Conservation (phyloP, 2,329 filamentous ascomycete species). For the Pleomassaria siparia region DNA sequence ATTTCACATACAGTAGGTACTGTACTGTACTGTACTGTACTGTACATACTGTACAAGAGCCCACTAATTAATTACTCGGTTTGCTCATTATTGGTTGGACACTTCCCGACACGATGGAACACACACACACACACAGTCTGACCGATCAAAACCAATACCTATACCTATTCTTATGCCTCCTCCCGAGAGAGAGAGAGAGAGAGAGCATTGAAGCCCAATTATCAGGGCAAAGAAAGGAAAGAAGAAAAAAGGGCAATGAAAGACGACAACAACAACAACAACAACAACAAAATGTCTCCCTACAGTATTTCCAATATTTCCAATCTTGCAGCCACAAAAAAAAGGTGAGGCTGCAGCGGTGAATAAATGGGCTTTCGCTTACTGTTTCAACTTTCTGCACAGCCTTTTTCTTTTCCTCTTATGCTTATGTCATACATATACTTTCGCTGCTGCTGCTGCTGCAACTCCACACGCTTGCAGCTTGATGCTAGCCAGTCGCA, state of each 20-base stretch:
- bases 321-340: too few relatives aligned
- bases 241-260: too few relatives aligned
- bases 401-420: constrained; percentile 8
- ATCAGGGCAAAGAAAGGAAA: constrained; percentile 21
- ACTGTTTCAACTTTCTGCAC: constrained; percentile 18
- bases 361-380: constrained; percentile 26
- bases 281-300: too few relatives aligned
- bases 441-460: too few relatives aligned
- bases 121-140: constrained; percentile 26
- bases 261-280: too few relatives aligned
- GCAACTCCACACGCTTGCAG: constrained; percentile 7
- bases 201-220: constrained; percentile 34
- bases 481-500: constrained; percentile 18
- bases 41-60: too few relatives aligned
- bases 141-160: constrained; percentile 19
- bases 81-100: constrained; percentile 16
- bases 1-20: too few relatives aligned
- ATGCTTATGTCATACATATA: too few relatives aligned
- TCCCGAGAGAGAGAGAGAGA: too few relatives aligned
- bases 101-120: constrained; percentile 23
- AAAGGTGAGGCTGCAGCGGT: constrained; percentile 36
- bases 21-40: too few relatives aligned
- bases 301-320: constrained; percentile 12
- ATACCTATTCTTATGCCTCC: constrained; percentile 8
- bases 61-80: too few relatives aligned